A percentile compares a stretch with the other conserved stretches of the same genome.
Conservation (phyloP, 225 moss, liverwort and hornwort species). For the Sphagnum contortum region DNA sequence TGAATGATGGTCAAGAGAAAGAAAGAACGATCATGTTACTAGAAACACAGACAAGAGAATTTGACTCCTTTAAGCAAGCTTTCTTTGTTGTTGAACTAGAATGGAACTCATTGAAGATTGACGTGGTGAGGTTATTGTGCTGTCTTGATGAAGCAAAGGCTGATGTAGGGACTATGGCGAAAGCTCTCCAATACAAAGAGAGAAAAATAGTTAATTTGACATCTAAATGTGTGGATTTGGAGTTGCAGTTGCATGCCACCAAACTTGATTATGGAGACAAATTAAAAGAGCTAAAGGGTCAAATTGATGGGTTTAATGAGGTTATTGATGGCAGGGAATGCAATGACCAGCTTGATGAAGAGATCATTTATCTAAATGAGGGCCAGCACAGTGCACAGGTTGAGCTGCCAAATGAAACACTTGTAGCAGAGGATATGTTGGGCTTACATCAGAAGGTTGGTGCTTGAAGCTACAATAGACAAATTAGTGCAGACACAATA, state of each 20-base stretch:
- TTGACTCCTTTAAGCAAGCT: not conserved
- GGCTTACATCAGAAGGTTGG: not conserved
- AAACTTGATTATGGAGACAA: not conserved
- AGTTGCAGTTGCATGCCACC: not conserved
- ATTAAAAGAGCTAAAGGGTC: not conserved
- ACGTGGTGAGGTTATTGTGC: not conserved
- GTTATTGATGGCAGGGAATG: not conserved
- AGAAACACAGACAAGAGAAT: not conserved
- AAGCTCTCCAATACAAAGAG: not conserved
- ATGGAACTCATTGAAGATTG: not conserved
- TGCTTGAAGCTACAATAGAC: too few species aligned
- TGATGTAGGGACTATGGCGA: not conserved
- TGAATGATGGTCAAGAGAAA: not conserved
- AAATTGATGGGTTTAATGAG: not conserved
- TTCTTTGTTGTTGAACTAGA: not conserved
- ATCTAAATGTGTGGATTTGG: not conserved
- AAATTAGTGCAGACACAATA: too few species aligned
- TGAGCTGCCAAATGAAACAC: not conserved
- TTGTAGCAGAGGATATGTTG: not conserved
- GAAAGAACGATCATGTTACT: not conserved
- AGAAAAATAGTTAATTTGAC: not conserved
- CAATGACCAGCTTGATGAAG: not conserved
- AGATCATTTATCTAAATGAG: slow-evolving; percentile 1
- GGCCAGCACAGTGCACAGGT: not conserved
- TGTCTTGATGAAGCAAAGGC: slow-evolving; percentile 1